Evolutionary conservation across 768 basidiomycete genomes (phyloP).

Genomic region (Leucocoprinus sp.): DNA sequence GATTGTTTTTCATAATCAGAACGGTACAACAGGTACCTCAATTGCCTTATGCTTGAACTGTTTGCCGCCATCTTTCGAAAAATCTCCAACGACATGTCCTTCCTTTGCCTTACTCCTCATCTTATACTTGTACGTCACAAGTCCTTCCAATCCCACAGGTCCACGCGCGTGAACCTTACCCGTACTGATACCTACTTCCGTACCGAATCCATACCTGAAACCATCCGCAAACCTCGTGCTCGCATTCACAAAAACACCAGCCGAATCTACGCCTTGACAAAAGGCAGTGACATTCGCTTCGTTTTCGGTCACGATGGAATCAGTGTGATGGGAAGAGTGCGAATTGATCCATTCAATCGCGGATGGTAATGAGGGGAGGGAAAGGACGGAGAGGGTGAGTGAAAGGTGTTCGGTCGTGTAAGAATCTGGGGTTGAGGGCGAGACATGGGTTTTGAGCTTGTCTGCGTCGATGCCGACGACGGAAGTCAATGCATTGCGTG

Average conservation of each 20-base stretch:
- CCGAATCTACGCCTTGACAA: slow-evolving; percentile 83
- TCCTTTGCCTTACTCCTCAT: slow-evolving; percentile 62
- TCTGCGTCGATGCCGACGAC: slow-evolving; percentile 22
- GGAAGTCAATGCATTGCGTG: slow-evolving; percentile 47
- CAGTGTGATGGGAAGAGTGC: slow-evolving; percentile 94
- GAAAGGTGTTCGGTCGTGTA: slow-evolving; percentile 88
- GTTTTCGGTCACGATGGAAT: slow-evolving; percentile 83
- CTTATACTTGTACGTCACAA: slow-evolving; percentile 96
- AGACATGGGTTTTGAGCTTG: slow-evolving; percentile 40
- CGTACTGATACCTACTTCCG: slow-evolving; percentile 96
- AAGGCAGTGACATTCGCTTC: slow-evolving; percentile 58
- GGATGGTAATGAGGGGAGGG: slow-evolving; percentile 58
- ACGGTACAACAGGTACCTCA: slow-evolving; percentile 35
- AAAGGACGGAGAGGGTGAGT: slow-evolving; percentile 72
- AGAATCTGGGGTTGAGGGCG: slow-evolving; percentile 46
- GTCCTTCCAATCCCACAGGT: slow-evolving; percentile 88
- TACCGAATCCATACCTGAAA: slow-evolving; percentile 93
- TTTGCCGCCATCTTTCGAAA: slow-evolving; percentile 70
- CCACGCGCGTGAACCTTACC: slow-evolving; percentile 95
- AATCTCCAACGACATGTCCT: slow-evolving; percentile 86
- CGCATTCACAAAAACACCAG: slow-evolving; percentile 91
- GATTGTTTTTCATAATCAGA: slow-evolving; percentile 20
- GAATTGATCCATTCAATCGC: slow-evolving; percentile 88
- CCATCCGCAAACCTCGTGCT: slow-evolving; percentile 96
- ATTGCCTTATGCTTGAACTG: slow-evolving; percentile 60